Base-by-base conservation (phyloP, 108 stramenopile genomes). In the Skeletonema menzelii region DNA sequence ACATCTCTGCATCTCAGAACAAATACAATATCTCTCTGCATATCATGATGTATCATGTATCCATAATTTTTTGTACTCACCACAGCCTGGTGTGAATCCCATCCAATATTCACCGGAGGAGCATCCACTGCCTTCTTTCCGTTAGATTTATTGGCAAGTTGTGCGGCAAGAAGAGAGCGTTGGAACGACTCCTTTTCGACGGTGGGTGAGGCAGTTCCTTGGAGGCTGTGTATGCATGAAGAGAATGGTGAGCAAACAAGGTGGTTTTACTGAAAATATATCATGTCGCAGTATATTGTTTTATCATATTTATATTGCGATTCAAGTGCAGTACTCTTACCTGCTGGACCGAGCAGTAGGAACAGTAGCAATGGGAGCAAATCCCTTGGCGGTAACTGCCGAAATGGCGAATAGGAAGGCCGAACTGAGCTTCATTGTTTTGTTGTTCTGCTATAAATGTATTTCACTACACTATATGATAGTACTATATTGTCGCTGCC, bases 11-110 rank as follows among this genome's bases (percentile, higher is more conserved):
- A 27, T 37, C 12, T 7, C 34, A 0, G 19, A 63, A 8, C 24
- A 59, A 58, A n/a, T 5, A 19, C 30, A 13, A n/a, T n/a, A n/a
- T n/a, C n/a, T n/a, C n/a, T n/a, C n/a, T n/a, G n/a, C n/a, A n/a
- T n/a, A n/a, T n/a, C n/a, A n/a, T n/a, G n/a, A n/a, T n/a, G n/a
- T 4, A 26, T 7, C 68, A 35, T 20, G 19, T 15, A 37, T 7
- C 11, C 0, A 37, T 37, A 5, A 37, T 31, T 8, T 0, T 7
- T 57, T 27, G 24, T 0, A 85, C 87, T 77, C 87, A 88, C 89
- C 57, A 92, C 87, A 13, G 90, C 59, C n/a, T 73, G 42, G 71
- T 97, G 95, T 49, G 95, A 88, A 72, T 96, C 88, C 97, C 97
- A 97, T 12, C 97, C 97, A 59, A 97, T 68, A 69, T 89, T 88